A percentile compares a stretch with the other conserved stretches of the same genome.
phyloP scores from a whole-genome alignment of 768 basidiomycete genomes.

The Kondoa subrosea region DNA sequence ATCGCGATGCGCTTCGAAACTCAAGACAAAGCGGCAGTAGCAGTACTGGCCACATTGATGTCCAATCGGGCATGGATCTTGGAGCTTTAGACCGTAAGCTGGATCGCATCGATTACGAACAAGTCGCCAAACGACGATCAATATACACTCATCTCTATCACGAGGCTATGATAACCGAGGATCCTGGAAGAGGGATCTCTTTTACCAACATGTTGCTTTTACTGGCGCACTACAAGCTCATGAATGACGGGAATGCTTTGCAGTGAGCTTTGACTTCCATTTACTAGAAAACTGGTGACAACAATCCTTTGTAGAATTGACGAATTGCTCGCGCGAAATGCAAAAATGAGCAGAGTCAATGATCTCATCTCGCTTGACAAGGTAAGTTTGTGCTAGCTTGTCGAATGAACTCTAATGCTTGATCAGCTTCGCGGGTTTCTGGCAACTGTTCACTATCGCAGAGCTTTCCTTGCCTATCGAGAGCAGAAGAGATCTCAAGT shows the following conservation, averaged over 20 bases:
- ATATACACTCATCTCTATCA: conserved; percentile 64
- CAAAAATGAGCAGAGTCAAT: conserved; percentile 59
- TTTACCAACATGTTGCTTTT: conserved; percentile 78
- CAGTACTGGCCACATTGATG: conserved; percentile 22
- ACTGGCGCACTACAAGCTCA: conserved; percentile 76
- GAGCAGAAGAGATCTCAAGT: conserved; percentile 3
- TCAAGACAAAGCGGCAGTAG: conserved; percentile 25
- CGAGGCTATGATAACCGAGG: conserved; percentile 61
- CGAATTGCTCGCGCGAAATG: conserved; percentile 58
- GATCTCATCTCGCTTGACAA: conserved; percentile 66
- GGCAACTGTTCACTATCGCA: conserved; percentile 9
- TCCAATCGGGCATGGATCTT: conserved; percentile 46
- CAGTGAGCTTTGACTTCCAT: conserved; percentile 45
- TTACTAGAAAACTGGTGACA: too few species aligned
- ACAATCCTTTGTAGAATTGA: conserved; percentile 43
- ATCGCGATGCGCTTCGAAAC: conserved; percentile 17
- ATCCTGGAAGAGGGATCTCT: conserved; percentile 61
- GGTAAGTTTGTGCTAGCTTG: background rate
- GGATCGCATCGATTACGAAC: conserved; percentile 46
- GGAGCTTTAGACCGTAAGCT: conserved; percentile 46
- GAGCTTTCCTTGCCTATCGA: conserved; percentile 10
- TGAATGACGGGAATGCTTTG: conserved; percentile 72
- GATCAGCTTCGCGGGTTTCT: conserved; percentile 9
- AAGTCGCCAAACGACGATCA: conserved; percentile 49
- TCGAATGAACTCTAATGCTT: background rate